Evolutionary conservation across 805 yeast genomes (phyloP).

Genomic region (Zygotorulaspora chibaensis): DNA sequence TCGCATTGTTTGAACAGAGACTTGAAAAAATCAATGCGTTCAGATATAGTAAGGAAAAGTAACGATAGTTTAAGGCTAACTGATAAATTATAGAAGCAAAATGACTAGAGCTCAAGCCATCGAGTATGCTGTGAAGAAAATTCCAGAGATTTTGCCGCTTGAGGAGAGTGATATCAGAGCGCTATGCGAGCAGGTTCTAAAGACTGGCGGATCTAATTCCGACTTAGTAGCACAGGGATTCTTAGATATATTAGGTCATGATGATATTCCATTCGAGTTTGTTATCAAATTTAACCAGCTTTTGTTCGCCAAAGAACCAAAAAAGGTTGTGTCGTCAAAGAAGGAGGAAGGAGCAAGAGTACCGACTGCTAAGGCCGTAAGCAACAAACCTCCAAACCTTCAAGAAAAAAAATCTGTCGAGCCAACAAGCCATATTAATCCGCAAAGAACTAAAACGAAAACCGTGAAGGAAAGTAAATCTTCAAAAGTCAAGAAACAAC

Average conservation of each 20-base stretch:
- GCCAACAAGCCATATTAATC: constrained; percentile 47
- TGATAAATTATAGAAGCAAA: background rate
- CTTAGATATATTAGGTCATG: constrained; percentile 32
- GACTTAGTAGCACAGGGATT: constrained; percentile 31
- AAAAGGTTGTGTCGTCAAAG: background rate
- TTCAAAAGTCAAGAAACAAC: constrained; percentile 37
- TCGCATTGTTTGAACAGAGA: too few species aligned
- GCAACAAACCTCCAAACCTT: background rate
- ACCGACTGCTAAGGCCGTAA: background rate
- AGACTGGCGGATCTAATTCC: constrained; percentile 14
- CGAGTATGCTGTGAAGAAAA: constrained; percentile 23
- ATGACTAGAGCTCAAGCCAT: constrained; percentile 32
- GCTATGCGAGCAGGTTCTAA: constrained; percentile 29
- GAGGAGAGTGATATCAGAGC: constrained; percentile 27
- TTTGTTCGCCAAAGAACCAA: constrained; percentile 1
- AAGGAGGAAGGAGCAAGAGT: background rate
- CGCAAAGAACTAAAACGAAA: constrained; percentile 56
- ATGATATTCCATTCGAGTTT: constrained; percentile 31
- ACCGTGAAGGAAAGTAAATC: constrained; percentile 1
- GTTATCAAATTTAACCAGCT: constrained; percentile 30
- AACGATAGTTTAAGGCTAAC: background rate
- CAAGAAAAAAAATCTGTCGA: background rate
- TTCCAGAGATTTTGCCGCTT: constrained; percentile 33
- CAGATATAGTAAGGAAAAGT: too few species aligned
- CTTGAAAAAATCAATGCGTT: too few species aligned